Base-by-base conservation (phyloP, 176 grass and related monocot species). In the Musa itinerans region DNA sequence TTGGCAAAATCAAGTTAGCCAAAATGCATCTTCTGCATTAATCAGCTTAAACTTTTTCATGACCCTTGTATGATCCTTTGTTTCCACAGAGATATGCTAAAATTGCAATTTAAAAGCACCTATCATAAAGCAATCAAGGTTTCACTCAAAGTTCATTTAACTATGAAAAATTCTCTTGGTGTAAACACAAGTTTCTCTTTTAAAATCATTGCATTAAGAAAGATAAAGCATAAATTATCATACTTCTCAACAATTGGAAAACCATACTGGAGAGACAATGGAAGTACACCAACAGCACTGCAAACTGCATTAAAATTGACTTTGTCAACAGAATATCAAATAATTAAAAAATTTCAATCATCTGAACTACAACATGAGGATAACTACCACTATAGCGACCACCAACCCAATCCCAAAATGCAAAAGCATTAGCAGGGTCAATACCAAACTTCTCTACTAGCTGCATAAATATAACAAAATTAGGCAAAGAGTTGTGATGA, bases 331-430 rank as follows among this genome's bases (percentile, higher is more conserved):
- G 48, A 48, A 15, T 16, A 16, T 11, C 24, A 69, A 17, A 16
- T 12, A 16, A 25, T 15, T 15, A 10, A 74, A 74, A 27, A 56
- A 43, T 29, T 11, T 34, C 55, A 20, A 21, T 63, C 14, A 26
- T 16, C 4, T 43, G 4, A 43, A 43, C 34, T 1, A 11, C 55
- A 19, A 50, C 53, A 65, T 70, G 70, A 79, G 10, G 48, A 65
- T 74, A 79, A 83, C 79, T 80, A 97, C 94, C 94, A 85, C 94
- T 98, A 69, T 98, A 93, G 72, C 90, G 90, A 51, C 94, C 90
- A 2, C 94, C 90, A 89, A 98, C 94, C 90, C 94, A 98, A 78
- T 98, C 94, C 88, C 90, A 98, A 66, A 98, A 98, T 78, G 86
- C 90, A 90, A 98, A 93, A 66, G 90, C 88, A 84, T 93, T 93